Conservation (phyloP, 805 yeast genomes). For the Sugiyamaella qingdaonensis region DNA sequence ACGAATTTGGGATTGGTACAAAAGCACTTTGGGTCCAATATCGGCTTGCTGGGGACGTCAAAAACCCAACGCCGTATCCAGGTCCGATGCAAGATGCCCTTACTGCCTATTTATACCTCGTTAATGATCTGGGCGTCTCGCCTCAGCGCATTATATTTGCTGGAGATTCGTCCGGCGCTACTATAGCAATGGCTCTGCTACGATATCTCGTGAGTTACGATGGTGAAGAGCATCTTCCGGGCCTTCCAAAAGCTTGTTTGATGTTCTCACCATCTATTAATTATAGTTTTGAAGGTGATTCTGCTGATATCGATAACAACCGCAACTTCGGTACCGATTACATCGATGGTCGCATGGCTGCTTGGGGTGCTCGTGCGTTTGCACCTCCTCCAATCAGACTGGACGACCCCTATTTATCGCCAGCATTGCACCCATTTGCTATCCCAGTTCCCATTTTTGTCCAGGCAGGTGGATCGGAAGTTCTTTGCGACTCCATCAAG, state of each 20-base stretch:
- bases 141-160: slow-evolving; percentile 2
- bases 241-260: slow-evolving; percentile 1
- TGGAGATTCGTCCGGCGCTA: slow-evolving; percentile 3
- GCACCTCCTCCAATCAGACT: slow-evolving; percentile 2
- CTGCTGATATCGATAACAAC: background rate
- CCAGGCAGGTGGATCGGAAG: slow-evolving; percentile 1
- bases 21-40: slow-evolving; percentile 4
- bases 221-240: background rate
- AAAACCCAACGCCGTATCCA: slow-evolving; percentile 1
- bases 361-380: slow-evolving; percentile 6
- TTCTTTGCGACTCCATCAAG: background rate
- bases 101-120: background rate
- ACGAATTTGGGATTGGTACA: background rate
- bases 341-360: slow-evolving; percentile 4
- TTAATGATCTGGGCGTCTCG: background rate
- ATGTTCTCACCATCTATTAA: slow-evolving; percentile 2
- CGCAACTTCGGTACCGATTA: background rate
- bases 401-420: slow-evolving; percentile 1
- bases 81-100: slow-evolving; percentile 4
- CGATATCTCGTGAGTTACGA: background rate
- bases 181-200: background rate
- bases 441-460: slow-evolving; percentile 2
- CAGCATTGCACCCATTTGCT: slow-evolving; percentile 2
- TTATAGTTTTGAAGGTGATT: slow-evolving; percentile 4
- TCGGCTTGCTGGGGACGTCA: slow-evolving; percentile 1